Conservation (phyloP, 2,329 filamentous ascomycete species). For the Septoria petroselini region DNA sequence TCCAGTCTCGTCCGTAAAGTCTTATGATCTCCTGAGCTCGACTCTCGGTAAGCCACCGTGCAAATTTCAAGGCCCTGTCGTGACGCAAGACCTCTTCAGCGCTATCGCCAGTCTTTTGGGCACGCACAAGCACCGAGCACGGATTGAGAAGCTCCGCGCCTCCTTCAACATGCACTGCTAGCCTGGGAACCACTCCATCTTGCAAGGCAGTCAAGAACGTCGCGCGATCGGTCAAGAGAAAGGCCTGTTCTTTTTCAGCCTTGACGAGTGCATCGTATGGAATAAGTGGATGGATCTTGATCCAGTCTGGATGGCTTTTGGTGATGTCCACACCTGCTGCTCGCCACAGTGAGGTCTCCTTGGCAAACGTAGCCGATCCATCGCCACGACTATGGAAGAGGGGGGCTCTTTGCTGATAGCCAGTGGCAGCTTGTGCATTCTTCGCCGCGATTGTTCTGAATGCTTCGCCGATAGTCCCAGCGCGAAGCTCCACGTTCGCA, state of each 20-base stretch:
- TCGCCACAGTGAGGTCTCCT: conserved; percentile 24
- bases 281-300: conserved; percentile 16
- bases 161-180: conserved; percentile 22
- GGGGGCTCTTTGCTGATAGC: neutral
- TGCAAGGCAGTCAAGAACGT: conserved; percentile 28
- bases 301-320: conserved; percentile 12
- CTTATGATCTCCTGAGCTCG: conserved; percentile 20
- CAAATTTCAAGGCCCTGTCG: conserved; percentile 19
- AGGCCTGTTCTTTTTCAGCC: conserved; percentile 24
- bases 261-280: conserved; percentile 27
- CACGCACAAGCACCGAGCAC: conserved; percentile 24
- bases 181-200: conserved; percentile 16
- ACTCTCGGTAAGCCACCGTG: conserved; percentile 19
- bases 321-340: conserved; percentile 11
- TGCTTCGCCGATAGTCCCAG: conserved; percentile 1
- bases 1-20: conserved; percentile 24
- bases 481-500: neutral
- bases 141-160: conserved; percentile 26
- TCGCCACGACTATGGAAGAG: conserved; percentile 27
- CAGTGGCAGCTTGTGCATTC: too few relatives aligned
- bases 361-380: conserved; percentile 27
- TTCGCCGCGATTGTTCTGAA: conserved; percentile 6
- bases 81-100: neutral
- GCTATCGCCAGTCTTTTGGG: neutral
- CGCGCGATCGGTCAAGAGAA: conserved; percentile 27